These are phyloP conservation scores for Geotrichum australiense DNA, from an alignment of 1,139 yeast species.

Conservation along the genomic window DNA sequence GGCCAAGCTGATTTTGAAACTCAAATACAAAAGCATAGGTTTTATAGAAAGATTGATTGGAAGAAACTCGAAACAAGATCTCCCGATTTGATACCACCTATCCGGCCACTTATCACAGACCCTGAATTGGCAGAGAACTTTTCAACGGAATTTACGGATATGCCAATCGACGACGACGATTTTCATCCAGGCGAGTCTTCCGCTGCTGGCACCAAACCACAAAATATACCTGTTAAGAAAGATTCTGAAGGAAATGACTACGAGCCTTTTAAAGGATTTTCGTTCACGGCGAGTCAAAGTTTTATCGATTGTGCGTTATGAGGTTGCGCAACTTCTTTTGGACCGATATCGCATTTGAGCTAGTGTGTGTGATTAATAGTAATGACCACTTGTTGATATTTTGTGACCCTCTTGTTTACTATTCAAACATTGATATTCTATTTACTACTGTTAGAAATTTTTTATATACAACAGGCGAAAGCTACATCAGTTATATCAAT, in stretches of 20 bases:
- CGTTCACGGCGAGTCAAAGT: slow-evolving; percentile 30
- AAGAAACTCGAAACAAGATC: slow-evolving; percentile 45
- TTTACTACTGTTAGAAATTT: too few relatives aligned
- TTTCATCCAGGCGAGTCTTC: slow-evolving; percentile 18
- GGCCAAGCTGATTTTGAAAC: slow-evolving; percentile 63
- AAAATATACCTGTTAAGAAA: slow-evolving; percentile 32
- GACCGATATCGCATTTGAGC: too few relatives aligned
- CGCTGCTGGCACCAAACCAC: slow-evolving; percentile 38
- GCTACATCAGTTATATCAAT: too few relatives aligned
- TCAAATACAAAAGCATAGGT: slow-evolving; percentile 59
- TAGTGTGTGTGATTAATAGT: too few relatives aligned
- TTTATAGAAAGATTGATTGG: slow-evolving; percentile 80
- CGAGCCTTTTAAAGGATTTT: slow-evolving; percentile 30
- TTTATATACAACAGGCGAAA: too few relatives aligned
- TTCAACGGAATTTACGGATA: slow-evolving; percentile 79
- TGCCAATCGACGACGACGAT: slow-evolving; percentile 36
- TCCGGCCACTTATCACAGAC: slow-evolving; percentile 76
- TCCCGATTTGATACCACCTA: slow-evolving; percentile 57
- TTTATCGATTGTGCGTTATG: slow-evolving; percentile 25
- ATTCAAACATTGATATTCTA: too few relatives aligned
- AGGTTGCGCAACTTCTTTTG: too few relatives aligned
- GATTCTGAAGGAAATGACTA: slow-evolving; percentile 3
- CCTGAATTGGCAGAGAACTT: slow-evolving; percentile 87
- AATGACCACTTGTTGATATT: too few relatives aligned
- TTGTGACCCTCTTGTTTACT: too few relatives aligned